A percentile compares a stretch with the other conserved stretches of the same genome.
Evolutionary conservation across 768 basidiomycete species (phyloP).

Genomic region (Suillus subaureus): DNA sequence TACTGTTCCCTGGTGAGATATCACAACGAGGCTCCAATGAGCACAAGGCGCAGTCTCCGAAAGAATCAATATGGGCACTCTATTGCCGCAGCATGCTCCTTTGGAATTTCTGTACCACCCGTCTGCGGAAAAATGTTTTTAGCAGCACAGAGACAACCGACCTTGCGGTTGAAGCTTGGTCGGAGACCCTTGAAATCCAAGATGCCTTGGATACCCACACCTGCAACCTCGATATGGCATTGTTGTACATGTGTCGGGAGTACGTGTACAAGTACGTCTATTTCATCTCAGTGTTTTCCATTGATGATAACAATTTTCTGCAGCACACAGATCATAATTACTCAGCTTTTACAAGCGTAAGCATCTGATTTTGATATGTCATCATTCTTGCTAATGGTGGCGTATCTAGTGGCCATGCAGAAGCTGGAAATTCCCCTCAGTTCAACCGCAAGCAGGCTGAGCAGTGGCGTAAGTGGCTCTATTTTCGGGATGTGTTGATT

Average conservation of each 20-base stretch:
- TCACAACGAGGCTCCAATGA: constrained; percentile 50
- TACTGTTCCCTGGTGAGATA: constrained; percentile 81
- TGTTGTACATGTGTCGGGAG: constrained; percentile 69
- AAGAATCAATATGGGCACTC: constrained; percentile 81
- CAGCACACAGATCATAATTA: constrained; percentile 66
- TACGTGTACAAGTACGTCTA: constrained; percentile 71
- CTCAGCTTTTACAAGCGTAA: constrained; percentile 66
- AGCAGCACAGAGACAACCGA: constrained; percentile 57
- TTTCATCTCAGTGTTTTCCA: not conserved
- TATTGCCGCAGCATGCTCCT: constrained; percentile 83
- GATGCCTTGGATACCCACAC: constrained; percentile 66
- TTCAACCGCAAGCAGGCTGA: constrained; percentile 74
- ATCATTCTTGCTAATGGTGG: not conserved
- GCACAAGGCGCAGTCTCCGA: constrained; percentile 54
- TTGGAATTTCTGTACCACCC: constrained; percentile 68
- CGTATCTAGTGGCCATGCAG: constrained; percentile 49
- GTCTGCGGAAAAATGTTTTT: constrained; percentile 45
- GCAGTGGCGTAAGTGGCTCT: constrained; percentile 69
- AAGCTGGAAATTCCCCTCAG: constrained; percentile 47
- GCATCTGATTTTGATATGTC: constrained; percentile 23
- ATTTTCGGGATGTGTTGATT: not conserved
- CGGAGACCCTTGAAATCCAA: constrained; percentile 68
- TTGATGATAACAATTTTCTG: constrained; percentile 13
- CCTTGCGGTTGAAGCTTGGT: constrained; percentile 60
- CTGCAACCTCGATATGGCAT: constrained; percentile 69